Evolutionary conservation across 2,329 filamentous ascomycete species (phyloP), one percentile per base, ranked within the genome.

Genomic region (Onygena corvina): DNA sequence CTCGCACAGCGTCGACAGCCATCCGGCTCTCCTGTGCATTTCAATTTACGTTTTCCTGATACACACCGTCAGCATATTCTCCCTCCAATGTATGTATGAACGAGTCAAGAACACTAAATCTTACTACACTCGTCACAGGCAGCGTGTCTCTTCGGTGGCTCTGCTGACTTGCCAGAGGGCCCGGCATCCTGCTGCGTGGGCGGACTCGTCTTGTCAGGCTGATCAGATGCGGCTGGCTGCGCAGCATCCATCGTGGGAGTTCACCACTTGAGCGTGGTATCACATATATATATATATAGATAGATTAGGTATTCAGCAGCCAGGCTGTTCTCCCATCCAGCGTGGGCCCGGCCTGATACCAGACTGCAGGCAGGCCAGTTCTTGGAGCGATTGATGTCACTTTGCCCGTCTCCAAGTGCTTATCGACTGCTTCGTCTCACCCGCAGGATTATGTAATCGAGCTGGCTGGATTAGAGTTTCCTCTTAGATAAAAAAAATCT

Each of bases 111-210:
- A 9, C 14, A 25, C 20, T 34, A 44, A 11, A 14, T 58, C 69
- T 54, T 66, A 73, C 70, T 64, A 56, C 70, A 73, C 54, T 72
- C 70, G 55, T 73, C 70, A 55, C 70, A 73, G 38, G 70, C 70
- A 31, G 70, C 61, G 60, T 71, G 70, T 56, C 65, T 61, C 50
- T 71, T 72, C n/a, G 59, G 54, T 12, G 30, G 18, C 14, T 48
- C 46, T 38, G 46, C 49, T 21, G 47, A 27, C 14, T 46, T n/a
- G 14, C 9, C 21, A 12, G 42, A 46, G 9, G 16, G n/a, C 21
- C n/a, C 8, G 14, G 44, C 54, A 57, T 27, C 61, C 59, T 9
- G 49, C 31, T 36, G 46, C 48, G 44, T 53, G 42, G 42, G 40
- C 4, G 38, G 3, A 47, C 31, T 46, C 20, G 35, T 47, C 25